Base-by-base conservation (phyloP, 163 green algal species). In the Chlamydomonas reinhardtii region DNA sequence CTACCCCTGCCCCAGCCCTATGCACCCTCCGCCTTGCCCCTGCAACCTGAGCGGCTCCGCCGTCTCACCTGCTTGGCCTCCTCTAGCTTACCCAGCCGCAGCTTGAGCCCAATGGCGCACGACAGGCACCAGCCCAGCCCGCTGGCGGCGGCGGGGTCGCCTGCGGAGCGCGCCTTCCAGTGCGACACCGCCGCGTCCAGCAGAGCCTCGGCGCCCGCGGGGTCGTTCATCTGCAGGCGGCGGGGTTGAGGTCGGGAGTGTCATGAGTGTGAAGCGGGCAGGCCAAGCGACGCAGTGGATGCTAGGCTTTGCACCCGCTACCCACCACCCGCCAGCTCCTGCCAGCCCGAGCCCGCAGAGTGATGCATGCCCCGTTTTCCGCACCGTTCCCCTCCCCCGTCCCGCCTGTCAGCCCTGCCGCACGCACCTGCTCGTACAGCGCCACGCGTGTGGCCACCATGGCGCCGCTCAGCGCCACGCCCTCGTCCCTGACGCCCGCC, bases 401-500 rank as follows among this genome's bases (percentile, higher is more conserved):
- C 73, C 48, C n/a, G 5, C 35, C 20, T 20, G 2, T 9, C n/a
- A 56, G 32, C 59, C 32, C 32, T 17, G 4, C 34, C 24, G 9
- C 77, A 25, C 86, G 59, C 69, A 86, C 81, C 68, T 90, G 83
- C 86, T 97, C 92, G 71, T 93, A 86, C 68, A 97, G 87, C 8
- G 90, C 87, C 54, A 93, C 71, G 35, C 88, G 86, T 19, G 94
- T 96, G 24, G 92, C 93, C 34, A 97, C 70, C 56, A 96, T 73
- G 0, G 86, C 93, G 8, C 90, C 90, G 31, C 72, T 83, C 24
- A 74, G 35, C 15, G 77, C 88, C 64, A 85, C 73, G 9, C 54
- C 39, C 59, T 85, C 77, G 34, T 48, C 84, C 65, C 48, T 11
- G 68, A 96, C 76, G 37, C 83, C 76, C n/a, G 37, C 65, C 54